Base-by-base conservation (phyloP, 1,139 yeast species). In the Geotrichum australiense region DNA sequence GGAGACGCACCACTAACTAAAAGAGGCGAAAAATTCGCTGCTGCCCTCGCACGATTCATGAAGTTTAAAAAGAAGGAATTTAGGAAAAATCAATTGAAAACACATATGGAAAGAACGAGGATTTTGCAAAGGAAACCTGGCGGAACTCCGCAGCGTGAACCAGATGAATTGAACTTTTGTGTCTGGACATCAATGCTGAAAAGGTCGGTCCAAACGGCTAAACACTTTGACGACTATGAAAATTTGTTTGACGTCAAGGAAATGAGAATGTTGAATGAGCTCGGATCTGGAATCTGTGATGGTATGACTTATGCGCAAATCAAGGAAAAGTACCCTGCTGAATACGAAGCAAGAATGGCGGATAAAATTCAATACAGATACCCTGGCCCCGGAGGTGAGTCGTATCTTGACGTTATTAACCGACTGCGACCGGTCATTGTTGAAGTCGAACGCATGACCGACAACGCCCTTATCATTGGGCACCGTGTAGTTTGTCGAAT, bases 351-450 rank as follows among this genome's bases (percentile, higher is more conserved):
- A 16, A 73, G 96, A 47, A 66, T 85, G 51, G 69, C 71, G 35
- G 81, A 85, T 60, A 89, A 89, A 63, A 70, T 89, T 54, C 69
- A 80, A 21, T 89, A 87, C 62, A 69, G 97, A 51, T 89, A 87
- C 58, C 97, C 97, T 2, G 97, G 97, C 8, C 84, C 86, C 41
- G 96, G 96, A n/a, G 97, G 97, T 25, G 97, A 89, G 63, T 83
- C 94, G 0, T 89, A 89, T 54, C 66, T 89, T 53, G 98, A 91
- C 63, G 98, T 89, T 4, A 81, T 91, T 55, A 85, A 89, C 50
- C 71, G 98, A 47, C 69, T 91, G 47, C 71, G 95, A 46, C 94
- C 97, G 1, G 76, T 91, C 28, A 89, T 91, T 50, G 87, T 89
- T 10, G 98, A 91, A 59, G 73, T 91, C 39, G 98, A 91, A 63